Conservation (phyloP, 441 rosid genomes). For the Brassica hybrid region DNA sequence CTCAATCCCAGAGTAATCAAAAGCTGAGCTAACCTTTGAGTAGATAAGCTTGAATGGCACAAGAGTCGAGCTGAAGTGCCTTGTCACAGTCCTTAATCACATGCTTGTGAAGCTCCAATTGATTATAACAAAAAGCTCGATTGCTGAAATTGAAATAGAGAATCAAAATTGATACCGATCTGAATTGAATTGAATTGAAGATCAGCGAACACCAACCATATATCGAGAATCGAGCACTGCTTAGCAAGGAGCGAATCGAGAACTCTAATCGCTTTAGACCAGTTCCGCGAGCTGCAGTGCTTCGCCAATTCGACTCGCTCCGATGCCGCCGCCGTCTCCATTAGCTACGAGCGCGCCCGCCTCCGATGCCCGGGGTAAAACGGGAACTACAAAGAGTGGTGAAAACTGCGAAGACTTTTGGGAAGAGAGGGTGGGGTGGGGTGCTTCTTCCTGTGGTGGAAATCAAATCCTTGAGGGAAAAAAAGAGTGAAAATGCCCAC, state of each 20-base stretch:
- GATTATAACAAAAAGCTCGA: conserved; percentile 96
- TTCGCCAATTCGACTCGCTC: conserved; percentile 91
- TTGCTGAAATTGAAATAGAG: conserved; percentile 58
- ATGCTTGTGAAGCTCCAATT: conserved; percentile 97
- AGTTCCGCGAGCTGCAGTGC: conserved; percentile 79
- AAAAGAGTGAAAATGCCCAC: neutral
- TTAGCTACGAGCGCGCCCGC: conserved; percentile 18
- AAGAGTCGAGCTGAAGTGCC: conserved; percentile 82
- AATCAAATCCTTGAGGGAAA: conserved; percentile 34
- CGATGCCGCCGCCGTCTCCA: conserved; percentile 63
- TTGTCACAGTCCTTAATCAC: conserved; percentile 91
- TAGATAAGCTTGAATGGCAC: conserved; percentile 79
- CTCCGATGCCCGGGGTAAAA: conserved; percentile 26
- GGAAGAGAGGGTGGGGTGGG: too few relatives aligned
- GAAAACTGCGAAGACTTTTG: conserved; percentile 20
- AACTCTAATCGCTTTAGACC: conserved; percentile 98
- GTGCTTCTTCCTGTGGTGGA: conserved; percentile 24
- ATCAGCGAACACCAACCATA: conserved; percentile 66
- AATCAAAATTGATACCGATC: conserved; percentile 21
- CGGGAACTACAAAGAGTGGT: neutral
- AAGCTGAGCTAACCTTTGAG: conserved; percentile 72
- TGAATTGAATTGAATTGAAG: conserved; percentile 13
- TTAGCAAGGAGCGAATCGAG: conserved; percentile 86
- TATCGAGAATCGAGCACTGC: conserved; percentile 70
- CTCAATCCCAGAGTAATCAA: too few relatives aligned